phyloP scores from a whole-genome alignment of 768 basidiomycete species.

The Mycena metata region DNA sequence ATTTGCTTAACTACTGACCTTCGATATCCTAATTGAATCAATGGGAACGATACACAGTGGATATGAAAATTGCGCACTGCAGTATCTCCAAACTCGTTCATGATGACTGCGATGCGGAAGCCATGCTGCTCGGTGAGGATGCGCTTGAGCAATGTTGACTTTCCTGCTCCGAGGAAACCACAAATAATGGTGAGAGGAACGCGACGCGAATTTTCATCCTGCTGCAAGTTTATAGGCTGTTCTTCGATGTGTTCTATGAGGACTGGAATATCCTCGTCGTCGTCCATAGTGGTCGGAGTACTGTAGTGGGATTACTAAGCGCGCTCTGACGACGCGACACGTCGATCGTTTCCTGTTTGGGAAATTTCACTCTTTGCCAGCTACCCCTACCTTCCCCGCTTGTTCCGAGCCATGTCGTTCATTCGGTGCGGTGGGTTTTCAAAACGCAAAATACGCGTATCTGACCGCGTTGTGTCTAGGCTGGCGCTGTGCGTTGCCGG shows the following conservation, averaged over 20 bases:
- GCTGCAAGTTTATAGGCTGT: not conserved
- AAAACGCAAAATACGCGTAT: slow-evolving; percentile 4
- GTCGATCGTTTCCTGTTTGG: slow-evolving; percentile 25
- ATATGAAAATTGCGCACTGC: slow-evolving; percentile 66
- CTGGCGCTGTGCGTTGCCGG: slow-evolving; percentile 85
- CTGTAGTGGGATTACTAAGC: not conserved
- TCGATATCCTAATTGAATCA: slow-evolving; percentile 83
- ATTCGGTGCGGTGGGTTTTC: slow-evolving; percentile 39
- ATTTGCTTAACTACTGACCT: slow-evolving; percentile 61
- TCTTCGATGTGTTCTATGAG: slow-evolving; percentile 45
- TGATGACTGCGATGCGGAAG: slow-evolving; percentile 96
- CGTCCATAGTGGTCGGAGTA: slow-evolving; percentile 54
- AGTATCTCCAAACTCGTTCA: slow-evolving; percentile 98
- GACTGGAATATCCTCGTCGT: slow-evolving; percentile 70
- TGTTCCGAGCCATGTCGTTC: slow-evolving; percentile 41
- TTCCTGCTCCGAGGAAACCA: slow-evolving; percentile 95
- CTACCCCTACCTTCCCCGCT: slow-evolving; percentile 1
- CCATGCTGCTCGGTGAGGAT: slow-evolving; percentile 96
- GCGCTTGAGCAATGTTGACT: slow-evolving; percentile 91
- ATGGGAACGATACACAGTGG: slow-evolving; percentile 26
- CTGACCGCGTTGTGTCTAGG: slow-evolving; percentile 49
- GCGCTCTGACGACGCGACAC: slow-evolving; percentile 19
- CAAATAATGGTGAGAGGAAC: slow-evolving; percentile 96
- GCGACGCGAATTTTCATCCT: not conserved
- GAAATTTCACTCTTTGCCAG: not conserved